Evolutionary conservation across 2,329 filamentous ascomycete genomes (phyloP).

Genomic region (Claviceps fusiformis): DNA sequence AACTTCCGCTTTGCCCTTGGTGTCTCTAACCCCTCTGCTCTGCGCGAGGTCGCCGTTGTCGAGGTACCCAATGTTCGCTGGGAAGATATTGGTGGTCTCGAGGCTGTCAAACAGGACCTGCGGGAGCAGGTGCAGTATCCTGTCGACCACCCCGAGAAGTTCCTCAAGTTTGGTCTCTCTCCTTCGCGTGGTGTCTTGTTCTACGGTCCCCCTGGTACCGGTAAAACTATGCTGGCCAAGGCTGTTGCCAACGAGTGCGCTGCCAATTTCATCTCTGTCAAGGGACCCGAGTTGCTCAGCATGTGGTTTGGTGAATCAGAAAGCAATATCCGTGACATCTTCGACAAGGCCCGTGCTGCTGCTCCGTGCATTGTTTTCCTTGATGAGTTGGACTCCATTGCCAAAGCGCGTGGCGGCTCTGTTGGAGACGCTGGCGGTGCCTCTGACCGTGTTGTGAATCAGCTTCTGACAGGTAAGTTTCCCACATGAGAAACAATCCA

Average conservation of each 20-base stretch:
- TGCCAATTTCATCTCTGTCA: slow-evolving; percentile 99
- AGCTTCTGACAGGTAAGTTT: slow-evolving; percentile 81
- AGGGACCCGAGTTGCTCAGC: slow-evolving; percentile 93
- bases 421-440: slow-evolving; percentile 93
- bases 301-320: slow-evolving; percentile 99
- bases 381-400: slow-evolving; percentile 96
- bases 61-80: slow-evolving; percentile 98
- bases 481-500: too few relatives aligned
- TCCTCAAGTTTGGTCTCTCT: slow-evolving; percentile 98
- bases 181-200: slow-evolving; percentile 97
- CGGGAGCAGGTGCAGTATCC: slow-evolving; percentile 98
- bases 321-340: slow-evolving; percentile 99
- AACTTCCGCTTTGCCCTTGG: slow-evolving; percentile 99
- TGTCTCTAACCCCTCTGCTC: slow-evolving; percentile 94
- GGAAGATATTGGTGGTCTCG: slow-evolving; percentile 98
- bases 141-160: slow-evolving; percentile 98
- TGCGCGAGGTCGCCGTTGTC: slow-evolving; percentile 96
- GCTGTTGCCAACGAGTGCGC: slow-evolving; percentile 98
- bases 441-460: slow-evolving; percentile 98
- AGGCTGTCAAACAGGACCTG: slow-evolving; percentile 97
- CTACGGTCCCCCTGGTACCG: slow-evolving; percentile 97
- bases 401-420: slow-evolving; percentile 96
- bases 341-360: slow-evolving; percentile 97
- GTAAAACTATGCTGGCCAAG: slow-evolving; percentile 99
- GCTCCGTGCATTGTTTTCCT: slow-evolving; percentile 98